Evolutionary conservation across 306 rosid genomes (phyloP).

Genomic region (Cicer judaicum): DNA sequence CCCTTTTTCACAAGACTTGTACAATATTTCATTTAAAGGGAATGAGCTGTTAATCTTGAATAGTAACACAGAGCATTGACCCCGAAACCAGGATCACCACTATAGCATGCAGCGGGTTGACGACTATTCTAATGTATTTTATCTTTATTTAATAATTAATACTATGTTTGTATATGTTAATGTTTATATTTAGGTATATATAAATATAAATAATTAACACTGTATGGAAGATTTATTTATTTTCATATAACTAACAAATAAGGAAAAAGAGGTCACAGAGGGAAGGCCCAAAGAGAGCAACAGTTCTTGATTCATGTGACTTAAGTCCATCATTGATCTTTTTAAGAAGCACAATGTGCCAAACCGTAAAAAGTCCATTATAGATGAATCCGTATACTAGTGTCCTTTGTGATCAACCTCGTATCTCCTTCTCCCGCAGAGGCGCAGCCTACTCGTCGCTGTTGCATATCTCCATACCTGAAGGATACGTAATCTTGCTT

Average conservation of each 20-base stretch:
- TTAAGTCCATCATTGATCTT: neutral
- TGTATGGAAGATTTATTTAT: neutral
- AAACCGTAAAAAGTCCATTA: neutral
- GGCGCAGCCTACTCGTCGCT: neutral
- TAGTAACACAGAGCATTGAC: neutral
- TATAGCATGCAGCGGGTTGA: neutral
- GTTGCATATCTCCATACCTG: neutral
- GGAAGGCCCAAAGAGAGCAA: neutral
- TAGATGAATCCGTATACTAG: neutral
- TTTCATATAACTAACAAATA: neutral
- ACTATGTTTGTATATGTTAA: neutral
- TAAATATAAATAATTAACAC: neutral
- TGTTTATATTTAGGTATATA: too few relatives aligned
- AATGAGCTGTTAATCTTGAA: neutral
- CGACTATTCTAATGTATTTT: neutral
- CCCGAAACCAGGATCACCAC: neutral
- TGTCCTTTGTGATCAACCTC: neutral
- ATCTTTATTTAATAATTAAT: neutral
- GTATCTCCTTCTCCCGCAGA: neutral
- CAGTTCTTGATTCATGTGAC: neutral
- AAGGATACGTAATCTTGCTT: slow-evolving; percentile 31
- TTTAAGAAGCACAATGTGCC: neutral
- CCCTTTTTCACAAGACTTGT: neutral
- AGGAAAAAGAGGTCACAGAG: neutral
- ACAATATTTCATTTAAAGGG: neutral